These are phyloP conservation scores for Linum usitatissimum DNA, from an alignment of 345 rosid species.

Conservation along the genomic window DNA sequence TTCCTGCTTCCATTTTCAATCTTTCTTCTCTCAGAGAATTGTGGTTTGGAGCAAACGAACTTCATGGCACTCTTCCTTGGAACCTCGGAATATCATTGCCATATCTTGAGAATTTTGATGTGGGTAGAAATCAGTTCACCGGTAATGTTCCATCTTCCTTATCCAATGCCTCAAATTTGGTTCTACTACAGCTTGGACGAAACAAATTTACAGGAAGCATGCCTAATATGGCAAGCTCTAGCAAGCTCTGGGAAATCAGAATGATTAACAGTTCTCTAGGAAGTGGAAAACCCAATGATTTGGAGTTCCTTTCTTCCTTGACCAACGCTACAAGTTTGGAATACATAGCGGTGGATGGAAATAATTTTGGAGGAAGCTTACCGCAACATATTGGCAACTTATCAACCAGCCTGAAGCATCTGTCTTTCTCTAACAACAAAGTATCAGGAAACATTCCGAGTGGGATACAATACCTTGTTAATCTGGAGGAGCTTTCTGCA, in stretches of 20 bases:
- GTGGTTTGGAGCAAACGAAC: not conserved
- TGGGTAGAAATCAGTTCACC: slow-evolving; percentile 3
- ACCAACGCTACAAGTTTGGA: slow-evolving; percentile 6
- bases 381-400: slow-evolving; percentile 15
- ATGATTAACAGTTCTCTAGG: no score
- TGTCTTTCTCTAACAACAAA: not conserved
- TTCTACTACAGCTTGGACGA: not conserved
- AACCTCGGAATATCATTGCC: slow-evolving; percentile 11
- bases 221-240: slow-evolving; percentile 12
- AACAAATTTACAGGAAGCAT: slow-evolving; percentile 12
- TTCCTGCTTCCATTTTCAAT: slow-evolving; percentile 17
- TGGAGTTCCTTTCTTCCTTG: slow-evolving; percentile 13
- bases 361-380: slow-evolving; percentile 13
- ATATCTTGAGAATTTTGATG: not conserved
- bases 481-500: not conserved
- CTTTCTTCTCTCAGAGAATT: not conserved
- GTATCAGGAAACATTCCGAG: slow-evolving; percentile 13
- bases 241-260: slow-evolving; percentile 12
- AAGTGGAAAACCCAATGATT: not conserved
- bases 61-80: slow-evolving; percentile 8
- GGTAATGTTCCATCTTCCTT: slow-evolving; percentile 17
- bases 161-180: slow-evolving; percentile 15
- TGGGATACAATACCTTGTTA: slow-evolving; percentile 13
- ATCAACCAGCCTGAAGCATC: not conserved
- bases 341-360: no score